A percentile compares a stretch with the other conserved stretches of the same genome.
These are phyloP conservation scores for Hirsutella rhossiliensis DNA, from an alignment of 2,329 filamentous ascomycete species.

Conservation along the genomic window DNA sequence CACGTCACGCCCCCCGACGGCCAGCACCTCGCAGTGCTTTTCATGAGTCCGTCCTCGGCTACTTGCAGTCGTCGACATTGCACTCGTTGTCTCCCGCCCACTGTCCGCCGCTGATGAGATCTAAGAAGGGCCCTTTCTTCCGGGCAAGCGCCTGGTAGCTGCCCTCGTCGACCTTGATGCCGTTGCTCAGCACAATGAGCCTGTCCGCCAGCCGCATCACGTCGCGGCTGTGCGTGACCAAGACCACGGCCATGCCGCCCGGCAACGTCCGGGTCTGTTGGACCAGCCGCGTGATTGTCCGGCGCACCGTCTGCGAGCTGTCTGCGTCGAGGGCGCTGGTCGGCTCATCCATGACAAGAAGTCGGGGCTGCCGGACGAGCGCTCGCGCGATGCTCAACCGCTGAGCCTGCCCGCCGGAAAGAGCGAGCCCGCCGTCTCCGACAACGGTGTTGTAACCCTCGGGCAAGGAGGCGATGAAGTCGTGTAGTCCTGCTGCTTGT, in stretches of 20 bases:
- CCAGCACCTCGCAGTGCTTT: no score
- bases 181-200: conserved; percentile 60
- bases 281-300: conserved; percentile 46
- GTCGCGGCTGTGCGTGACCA: conserved; percentile 70
- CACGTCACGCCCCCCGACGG: no score
- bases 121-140: conserved; percentile 31
- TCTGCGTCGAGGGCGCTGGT: conserved; percentile 68
- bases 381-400: conserved; percentile 72
- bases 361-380: conserved; percentile 54
- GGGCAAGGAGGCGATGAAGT: conserved; percentile 63
- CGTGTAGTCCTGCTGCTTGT: conserved; percentile 53
- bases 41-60: neutral
- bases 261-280: neutral
- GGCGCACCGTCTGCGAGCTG: conserved; percentile 50
- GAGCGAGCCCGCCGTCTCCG: conserved; percentile 60
- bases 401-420: conserved; percentile 78
- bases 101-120: conserved; percentile 26
- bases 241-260: conserved; percentile 52
- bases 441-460: conserved; percentile 48
- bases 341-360: conserved; percentile 79
- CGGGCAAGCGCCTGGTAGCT: conserved; percentile 47
- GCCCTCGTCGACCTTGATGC: conserved; percentile 55
- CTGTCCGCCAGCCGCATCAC: conserved; percentile 78
- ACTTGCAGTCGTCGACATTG: neutral
- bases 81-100: conserved; percentile 2